These are phyloP conservation scores for Chaetomiaceae sp. DNA, from an alignment of 2,329 filamentous ascomycete genomes.

Conservation along the genomic window DNA sequence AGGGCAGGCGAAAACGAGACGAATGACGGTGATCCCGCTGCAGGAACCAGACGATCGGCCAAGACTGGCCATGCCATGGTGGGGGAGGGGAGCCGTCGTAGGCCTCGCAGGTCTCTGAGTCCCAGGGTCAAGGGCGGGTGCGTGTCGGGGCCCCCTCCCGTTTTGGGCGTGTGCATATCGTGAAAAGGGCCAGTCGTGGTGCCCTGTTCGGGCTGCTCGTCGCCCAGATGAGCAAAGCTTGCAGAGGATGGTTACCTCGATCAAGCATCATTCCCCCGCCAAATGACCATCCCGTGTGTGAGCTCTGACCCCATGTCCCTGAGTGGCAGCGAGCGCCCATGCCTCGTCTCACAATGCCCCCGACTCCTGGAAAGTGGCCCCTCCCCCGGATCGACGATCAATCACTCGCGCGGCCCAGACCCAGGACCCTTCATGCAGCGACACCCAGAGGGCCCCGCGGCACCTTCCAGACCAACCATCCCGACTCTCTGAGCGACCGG, in stretches of 20 bases:
- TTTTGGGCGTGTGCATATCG: neutral
- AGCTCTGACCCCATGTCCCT: neutral
- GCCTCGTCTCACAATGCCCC: constrained; percentile 14
- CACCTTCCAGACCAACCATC: neutral
- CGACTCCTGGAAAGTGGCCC: constrained; percentile 8
- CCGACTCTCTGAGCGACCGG: too few relatives aligned
- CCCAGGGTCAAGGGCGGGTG: too few relatives aligned
- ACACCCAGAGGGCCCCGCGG: too few relatives aligned
- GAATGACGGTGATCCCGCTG: constrained; percentile 14
- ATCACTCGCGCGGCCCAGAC: too few relatives aligned
- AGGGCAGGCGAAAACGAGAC: constrained; percentile 11
- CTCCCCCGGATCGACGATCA: constrained; percentile 6
- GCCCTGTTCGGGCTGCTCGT: too few relatives aligned
- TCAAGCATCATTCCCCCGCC: neutral
- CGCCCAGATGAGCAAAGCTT: too few relatives aligned
- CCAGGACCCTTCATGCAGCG: neutral
- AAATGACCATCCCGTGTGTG: neutral
- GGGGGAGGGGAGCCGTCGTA: neutral
- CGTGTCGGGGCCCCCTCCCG: neutral
- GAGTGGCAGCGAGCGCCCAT: too few relatives aligned
- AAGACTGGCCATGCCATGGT: neutral
- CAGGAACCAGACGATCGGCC: constrained; percentile 12
- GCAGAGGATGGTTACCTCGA: neutral
- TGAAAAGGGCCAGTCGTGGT: neutral
- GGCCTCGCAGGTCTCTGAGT: neutral